Base-by-base conservation (phyloP, 2,329 filamentous ascomycete genomes). In the Helotiales sp. region DNA sequence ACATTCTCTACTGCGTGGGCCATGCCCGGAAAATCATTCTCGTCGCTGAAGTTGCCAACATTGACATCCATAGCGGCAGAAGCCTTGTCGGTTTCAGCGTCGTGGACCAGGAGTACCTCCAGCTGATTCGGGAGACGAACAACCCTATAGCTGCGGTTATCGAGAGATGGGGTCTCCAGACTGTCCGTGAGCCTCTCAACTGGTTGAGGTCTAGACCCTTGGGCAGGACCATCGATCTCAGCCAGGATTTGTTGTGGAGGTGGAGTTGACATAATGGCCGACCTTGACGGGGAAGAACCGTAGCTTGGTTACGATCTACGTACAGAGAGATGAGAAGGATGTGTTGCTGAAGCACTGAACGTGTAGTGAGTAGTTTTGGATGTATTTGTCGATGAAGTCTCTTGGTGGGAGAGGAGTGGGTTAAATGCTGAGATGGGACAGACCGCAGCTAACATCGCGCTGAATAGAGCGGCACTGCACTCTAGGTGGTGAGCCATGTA, bases 41-140 rank as follows among this genome's bases (percentile, higher is more conserved):
- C 89, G 77, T 99, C 96, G 77, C 92, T 96, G 82, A 97, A 97
- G 80, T 93, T 96, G 69, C 96, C 96, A 40, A 97, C 95, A 79
- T 97, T 94, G 77, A 98, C 94, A 78, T 98, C 96, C 77, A 98
- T 89, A 61, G 95, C 92, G 10, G 95, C 96, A 75, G 93, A 97
- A 71, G 96, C 94, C 85, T 98, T 98, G 84, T 99, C 96, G 7
- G 96, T 97, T 70, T 96, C 91, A 0, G 92, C 87, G 81, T 99
- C 96, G 78, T 98, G 95, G 64, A 98, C 96, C 59, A 99, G 82
- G 20, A 99, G 84, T 7, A 89, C 95, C 83, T 99, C 95, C 17
- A 99, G 87, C 78, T 94, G 86, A 79, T 99, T 99, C n/a, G 55
- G 87, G 83, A 99, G 85, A 62, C 89, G 87, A 73, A 98, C 90